These are phyloP conservation scores for Mastigamoeba balamuthi DNA, from an alignment of 78 protist species.

Conservation along the genomic window DNA sequence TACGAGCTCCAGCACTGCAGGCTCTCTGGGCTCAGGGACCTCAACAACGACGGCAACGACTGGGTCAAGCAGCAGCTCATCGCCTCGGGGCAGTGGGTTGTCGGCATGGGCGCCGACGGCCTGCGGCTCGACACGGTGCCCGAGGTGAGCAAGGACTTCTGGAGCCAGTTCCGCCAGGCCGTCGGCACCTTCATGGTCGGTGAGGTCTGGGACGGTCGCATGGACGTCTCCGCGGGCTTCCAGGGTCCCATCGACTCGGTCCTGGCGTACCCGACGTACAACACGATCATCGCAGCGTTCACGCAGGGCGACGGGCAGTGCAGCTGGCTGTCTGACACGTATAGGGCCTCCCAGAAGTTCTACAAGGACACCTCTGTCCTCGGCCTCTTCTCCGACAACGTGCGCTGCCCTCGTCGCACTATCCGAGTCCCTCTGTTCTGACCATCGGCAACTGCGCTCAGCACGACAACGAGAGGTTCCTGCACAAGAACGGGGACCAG, in stretches of 20 bases:
- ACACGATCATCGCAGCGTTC: slow-evolving; percentile 38
- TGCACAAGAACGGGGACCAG: slow-evolving; percentile 25
- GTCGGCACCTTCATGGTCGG: slow-evolving; percentile 65
- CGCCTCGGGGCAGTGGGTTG: slow-evolving; percentile 29
- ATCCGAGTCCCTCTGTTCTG: background rate
- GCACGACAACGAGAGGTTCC: too few species aligned
- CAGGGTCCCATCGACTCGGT: slow-evolving; percentile 44
- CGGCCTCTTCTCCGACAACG: slow-evolving; percentile 74
- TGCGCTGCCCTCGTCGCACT: slow-evolving; percentile 76
- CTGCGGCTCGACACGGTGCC: slow-evolving; percentile 80
- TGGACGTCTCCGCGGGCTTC: slow-evolving; percentile 25
- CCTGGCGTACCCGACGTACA: slow-evolving; percentile 74
- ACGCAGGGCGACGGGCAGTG: slow-evolving; percentile 43
- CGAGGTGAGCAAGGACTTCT: too few species aligned
- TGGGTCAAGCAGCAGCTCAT: slow-evolving; percentile 35
- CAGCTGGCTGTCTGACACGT: slow-evolving; percentile 14
- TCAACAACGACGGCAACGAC: slow-evolving; percentile 41
- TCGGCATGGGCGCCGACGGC: slow-evolving; percentile 61
- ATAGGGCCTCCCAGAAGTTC: background rate
- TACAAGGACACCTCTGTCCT: background rate
- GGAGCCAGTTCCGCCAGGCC: slow-evolving; percentile 8
- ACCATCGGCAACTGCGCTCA: too few species aligned
- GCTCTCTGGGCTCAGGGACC: too few species aligned
- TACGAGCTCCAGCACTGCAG: slow-evolving; percentile 74
- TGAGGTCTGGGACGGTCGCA: slow-evolving; percentile 73